Conservation (phyloP, 2,329 filamentous ascomycete genomes). For the Lachnellula cervina region DNA sequence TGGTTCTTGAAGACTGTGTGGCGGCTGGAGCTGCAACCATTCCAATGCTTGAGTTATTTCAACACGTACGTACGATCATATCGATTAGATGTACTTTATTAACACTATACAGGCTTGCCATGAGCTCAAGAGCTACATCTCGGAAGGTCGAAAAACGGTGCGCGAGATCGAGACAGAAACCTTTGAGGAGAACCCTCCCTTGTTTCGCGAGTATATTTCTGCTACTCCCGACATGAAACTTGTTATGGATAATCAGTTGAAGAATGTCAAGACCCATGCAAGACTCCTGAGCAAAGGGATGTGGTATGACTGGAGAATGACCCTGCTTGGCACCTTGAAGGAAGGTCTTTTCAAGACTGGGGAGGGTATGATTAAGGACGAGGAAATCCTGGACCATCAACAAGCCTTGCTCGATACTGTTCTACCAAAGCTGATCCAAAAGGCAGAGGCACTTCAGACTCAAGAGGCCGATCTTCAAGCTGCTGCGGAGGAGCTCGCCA, state of each 20-base stretch:
- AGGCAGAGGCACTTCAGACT: slow-evolving; percentile 55
- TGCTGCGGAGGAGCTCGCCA: slow-evolving; percentile 68
- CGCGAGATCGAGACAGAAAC: slow-evolving; percentile 88
- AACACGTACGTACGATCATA: slow-evolving; percentile 58
- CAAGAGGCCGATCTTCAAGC: slow-evolving; percentile 66
- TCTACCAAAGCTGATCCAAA: slow-evolving; percentile 60
- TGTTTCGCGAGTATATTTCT: slow-evolving; percentile 88
- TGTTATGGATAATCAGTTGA: slow-evolving; percentile 94
- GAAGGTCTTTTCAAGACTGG: slow-evolving; percentile 72
- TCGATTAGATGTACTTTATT: slow-evolving; percentile 20
- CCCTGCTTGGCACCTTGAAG: slow-evolving; percentile 77
- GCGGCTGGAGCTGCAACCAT: slow-evolving; percentile 87
- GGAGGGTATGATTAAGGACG: slow-evolving; percentile 72
- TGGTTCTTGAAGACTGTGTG: slow-evolving; percentile 70
- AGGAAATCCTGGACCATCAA: slow-evolving; percentile 60
- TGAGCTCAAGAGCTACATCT: slow-evolving; percentile 95
- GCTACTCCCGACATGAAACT: slow-evolving; percentile 77
- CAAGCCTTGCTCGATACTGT: slow-evolving; percentile 62
- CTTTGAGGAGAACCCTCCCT: slow-evolving; percentile 79
- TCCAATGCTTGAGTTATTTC: slow-evolving; percentile 89
- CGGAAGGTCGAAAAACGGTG: slow-evolving; percentile 83
- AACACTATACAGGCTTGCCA: slow-evolving; percentile 62
- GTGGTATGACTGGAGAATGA: slow-evolving; percentile 98
- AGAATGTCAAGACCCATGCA: slow-evolving; percentile 92
- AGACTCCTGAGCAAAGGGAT: slow-evolving; percentile 87